Conservation (phyloP, 768 basidiomycete species). For the Russula emetica region DNA sequence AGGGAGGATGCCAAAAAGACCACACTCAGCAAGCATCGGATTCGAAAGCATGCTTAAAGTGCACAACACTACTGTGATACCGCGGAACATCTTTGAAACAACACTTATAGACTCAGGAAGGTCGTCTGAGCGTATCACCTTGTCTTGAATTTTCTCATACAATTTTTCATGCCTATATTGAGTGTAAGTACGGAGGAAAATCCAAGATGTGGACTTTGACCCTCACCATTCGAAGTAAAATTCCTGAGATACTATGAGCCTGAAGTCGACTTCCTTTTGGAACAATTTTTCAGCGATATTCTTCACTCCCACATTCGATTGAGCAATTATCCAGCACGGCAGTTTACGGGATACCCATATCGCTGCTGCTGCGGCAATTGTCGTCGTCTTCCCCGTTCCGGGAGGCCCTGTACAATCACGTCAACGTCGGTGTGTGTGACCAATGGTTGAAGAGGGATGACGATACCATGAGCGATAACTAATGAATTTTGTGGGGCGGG, state of each 20-base stretch:
- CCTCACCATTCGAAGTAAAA: conserved; percentile 34
- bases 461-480: conserved; percentile 21
- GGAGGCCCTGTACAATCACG: conserved; percentile 14
- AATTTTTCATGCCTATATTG: conserved; percentile 48
- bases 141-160: conserved; percentile 36
- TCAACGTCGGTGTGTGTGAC: not conserved
- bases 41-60: conserved; percentile 52
- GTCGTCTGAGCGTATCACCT: conserved; percentile 43
- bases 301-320: conserved; percentile 81
- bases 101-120: conserved; percentile 33
- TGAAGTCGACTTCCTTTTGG: conserved; percentile 52
- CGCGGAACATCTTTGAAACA: conserved; percentile 33
- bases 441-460: not conserved
- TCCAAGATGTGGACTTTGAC: not conserved
- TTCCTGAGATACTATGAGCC: conserved; percentile 39
- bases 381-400: conserved; percentile 25
- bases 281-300: conserved; percentile 75
- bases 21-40: conserved; percentile 36
- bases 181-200: not conserved
- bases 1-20: conserved; percentile 39
- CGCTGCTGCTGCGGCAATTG: conserved; percentile 15
- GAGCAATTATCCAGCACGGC: conserved; percentile 67
- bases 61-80: conserved; percentile 40
- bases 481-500: not conserved
- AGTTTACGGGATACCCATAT: conserved; percentile 5